A percentile compares a stretch with the other conserved stretches of the same genome.
phyloP scores from a whole-genome alignment of 306 rosid species.

The Quercus wislizeni region DNA sequence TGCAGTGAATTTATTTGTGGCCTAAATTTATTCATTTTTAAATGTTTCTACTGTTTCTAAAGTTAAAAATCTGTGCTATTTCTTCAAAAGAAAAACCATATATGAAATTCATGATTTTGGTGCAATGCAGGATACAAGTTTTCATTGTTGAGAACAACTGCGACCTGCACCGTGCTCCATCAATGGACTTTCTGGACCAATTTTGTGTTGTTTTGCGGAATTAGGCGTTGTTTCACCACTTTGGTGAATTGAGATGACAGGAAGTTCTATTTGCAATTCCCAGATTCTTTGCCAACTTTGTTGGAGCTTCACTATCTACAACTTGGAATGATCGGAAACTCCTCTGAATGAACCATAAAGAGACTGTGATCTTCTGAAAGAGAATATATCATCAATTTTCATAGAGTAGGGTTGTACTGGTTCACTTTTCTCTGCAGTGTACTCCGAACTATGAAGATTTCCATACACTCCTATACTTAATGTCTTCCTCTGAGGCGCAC shows the following conservation, averaged over 20 bases:
- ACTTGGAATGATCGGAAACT: slow-evolving; percentile 61
- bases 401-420: slow-evolving; percentile 31
- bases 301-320: slow-evolving; percentile 32
- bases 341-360: slow-evolving; percentile 92
- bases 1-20: background rate
- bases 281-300: background rate
- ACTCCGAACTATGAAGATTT: slow-evolving; percentile 66
- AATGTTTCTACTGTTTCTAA: background rate
- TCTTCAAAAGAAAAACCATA: background rate
- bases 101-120: background rate
- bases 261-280: background rate
- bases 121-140: background rate
- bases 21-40: background rate
- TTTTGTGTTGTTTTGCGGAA: background rate
- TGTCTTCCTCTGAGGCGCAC: slow-evolving; percentile 63
- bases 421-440: slow-evolving; percentile 34
- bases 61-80: background rate
- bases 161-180: background rate
- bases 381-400: slow-evolving; percentile 65
- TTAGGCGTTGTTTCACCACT: background rate
- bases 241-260: background rate
- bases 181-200: background rate
- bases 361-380: slow-evolving; percentile 74
- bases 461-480: slow-evolving; percentile 80
- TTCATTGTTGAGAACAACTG: background rate